These are phyloP conservation scores for Malus asiatica DNA, from an alignment of 306 rosid species.

Conservation along the genomic window DNA sequence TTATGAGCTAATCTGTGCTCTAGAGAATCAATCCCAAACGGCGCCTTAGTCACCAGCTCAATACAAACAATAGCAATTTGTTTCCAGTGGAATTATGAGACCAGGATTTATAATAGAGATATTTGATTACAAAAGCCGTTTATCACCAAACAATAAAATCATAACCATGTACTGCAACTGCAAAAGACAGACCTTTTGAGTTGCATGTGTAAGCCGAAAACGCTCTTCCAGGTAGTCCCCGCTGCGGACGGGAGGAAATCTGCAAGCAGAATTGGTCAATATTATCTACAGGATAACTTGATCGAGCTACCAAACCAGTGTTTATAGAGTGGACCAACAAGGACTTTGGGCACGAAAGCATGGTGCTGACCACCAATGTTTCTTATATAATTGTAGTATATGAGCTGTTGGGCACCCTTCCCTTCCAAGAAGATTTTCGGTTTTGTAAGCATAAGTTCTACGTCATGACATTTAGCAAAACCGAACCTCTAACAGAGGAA, in stretches of 20 bases:
- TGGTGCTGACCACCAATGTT: not conserved
- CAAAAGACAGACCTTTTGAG: no score
- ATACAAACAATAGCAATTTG: not conserved
- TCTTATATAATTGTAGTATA: not conserved
- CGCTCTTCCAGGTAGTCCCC: slow-evolving; percentile 73
- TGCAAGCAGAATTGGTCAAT: slow-evolving; percentile 25
- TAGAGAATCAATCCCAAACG: not conserved
- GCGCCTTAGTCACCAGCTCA: no score
- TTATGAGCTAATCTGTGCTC: no score
- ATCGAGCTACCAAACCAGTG: not conserved
- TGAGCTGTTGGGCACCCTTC: not conserved
- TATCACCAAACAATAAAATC: no score
- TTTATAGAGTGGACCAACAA: not conserved
- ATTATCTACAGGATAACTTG: not conserved
- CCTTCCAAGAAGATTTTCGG: not conserved
- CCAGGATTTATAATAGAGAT: no score
- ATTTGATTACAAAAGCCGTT: not conserved
- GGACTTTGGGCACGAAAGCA: not conserved
- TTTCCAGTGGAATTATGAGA: not conserved
- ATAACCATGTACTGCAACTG: no score
- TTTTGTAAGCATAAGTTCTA: not conserved
- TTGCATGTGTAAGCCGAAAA: slow-evolving; percentile 43
- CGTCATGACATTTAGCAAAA: not conserved
- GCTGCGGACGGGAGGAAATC: slow-evolving; percentile 68
- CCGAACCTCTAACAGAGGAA: not conserved